Percentiles rank a stretch among this genome's conserved stretches.
These are phyloP conservation scores for Leptoxyphium fumago DNA, from an alignment of 2,329 filamentous ascomycete species.

Conservation along the genomic window DNA sequence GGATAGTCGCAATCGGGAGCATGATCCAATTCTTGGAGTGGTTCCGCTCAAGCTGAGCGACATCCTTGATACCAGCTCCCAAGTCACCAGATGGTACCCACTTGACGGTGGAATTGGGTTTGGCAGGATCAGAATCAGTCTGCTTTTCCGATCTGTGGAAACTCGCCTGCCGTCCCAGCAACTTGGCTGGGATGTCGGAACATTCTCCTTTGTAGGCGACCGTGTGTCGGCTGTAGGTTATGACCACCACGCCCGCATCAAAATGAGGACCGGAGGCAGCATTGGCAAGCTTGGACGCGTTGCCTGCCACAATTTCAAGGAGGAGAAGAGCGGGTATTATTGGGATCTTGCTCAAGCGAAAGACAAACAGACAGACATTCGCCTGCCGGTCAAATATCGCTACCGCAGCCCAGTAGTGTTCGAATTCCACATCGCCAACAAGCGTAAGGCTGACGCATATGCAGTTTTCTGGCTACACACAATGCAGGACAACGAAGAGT, in stretches of 20 bases:
- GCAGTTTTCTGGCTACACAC: slow-evolving; percentile 77
- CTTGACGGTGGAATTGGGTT: slow-evolving; percentile 85
- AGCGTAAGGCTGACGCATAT: slow-evolving; percentile 58
- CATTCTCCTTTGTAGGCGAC: slow-evolving; percentile 71
- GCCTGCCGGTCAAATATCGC: slow-evolving; percentile 76
- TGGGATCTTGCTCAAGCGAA: slow-evolving; percentile 37
- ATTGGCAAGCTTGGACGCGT: slow-evolving; percentile 53
- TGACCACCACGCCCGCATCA: slow-evolving; percentile 50
- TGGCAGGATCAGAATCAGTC: slow-evolving; percentile 72
- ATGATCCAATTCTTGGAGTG: slow-evolving; percentile 87
- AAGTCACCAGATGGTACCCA: slow-evolving; percentile 88
- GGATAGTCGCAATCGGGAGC: slow-evolving; percentile 76
- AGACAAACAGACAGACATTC: slow-evolving; percentile 40
- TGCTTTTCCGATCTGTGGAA: slow-evolving; percentile 82
- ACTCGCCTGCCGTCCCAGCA: slow-evolving; percentile 70
- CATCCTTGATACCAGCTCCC: slow-evolving; percentile 73
- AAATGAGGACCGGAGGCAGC: slow-evolving; percentile 71
- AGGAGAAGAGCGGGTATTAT: slow-evolving; percentile 41
- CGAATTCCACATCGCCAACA: slow-evolving; percentile 60
- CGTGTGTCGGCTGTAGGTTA: slow-evolving; percentile 52
- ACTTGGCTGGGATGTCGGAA: slow-evolving; percentile 89
- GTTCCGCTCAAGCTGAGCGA: slow-evolving; percentile 79
- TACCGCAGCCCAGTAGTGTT: slow-evolving; percentile 84
- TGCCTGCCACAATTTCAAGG: slow-evolving; percentile 43
- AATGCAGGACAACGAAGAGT: slow-evolving; percentile 63